Conservation (phyloP, 2,329 filamentous ascomycete genomes). For the Pseudopyrenochaeta lycopersici region DNA sequence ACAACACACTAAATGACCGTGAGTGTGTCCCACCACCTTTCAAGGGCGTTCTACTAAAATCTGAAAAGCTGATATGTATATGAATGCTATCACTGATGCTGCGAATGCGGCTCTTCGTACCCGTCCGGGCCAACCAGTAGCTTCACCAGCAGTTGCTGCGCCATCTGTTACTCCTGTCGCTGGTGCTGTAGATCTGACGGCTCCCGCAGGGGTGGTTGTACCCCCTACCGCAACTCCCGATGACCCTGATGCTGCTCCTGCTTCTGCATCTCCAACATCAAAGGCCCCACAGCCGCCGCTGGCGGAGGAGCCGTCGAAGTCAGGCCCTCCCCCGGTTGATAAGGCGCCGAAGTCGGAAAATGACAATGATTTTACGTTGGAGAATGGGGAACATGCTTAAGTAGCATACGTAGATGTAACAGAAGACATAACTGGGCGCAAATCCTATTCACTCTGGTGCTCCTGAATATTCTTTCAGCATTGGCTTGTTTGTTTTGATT, state of each 20-base stretch:
- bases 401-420: too few species aligned
- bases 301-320: background rate
- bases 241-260: conserved; percentile 27
- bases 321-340: background rate
- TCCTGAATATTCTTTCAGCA: too few species aligned
- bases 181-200: conserved; percentile 12
- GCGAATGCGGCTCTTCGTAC: conserved; percentile 13
- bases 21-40: conserved; percentile 1
- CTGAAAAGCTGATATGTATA: conserved; percentile 15
- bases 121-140: conserved; percentile 7
- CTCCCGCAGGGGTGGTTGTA: conserved; percentile 12
- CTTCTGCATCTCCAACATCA: conserved; percentile 21
- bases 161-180: conserved; percentile 4
- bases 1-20: conserved; percentile 33
- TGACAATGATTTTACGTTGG: background rate
- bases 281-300: conserved; percentile 10
- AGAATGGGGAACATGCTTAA: background rate
- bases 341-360: background rate
- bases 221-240: conserved; percentile 15
- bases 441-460: too few species aligned
- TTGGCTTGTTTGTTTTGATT: too few species aligned
- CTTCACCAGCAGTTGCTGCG: background rate
- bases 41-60: background rate
- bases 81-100: conserved; percentile 12
- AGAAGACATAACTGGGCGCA: too few species aligned